Percentiles rank a stretch among this genome's conserved stretches.
These are phyloP conservation scores for Cucumis hystrix DNA, from an alignment of 306 rosid species.

Conservation along the genomic window DNA sequence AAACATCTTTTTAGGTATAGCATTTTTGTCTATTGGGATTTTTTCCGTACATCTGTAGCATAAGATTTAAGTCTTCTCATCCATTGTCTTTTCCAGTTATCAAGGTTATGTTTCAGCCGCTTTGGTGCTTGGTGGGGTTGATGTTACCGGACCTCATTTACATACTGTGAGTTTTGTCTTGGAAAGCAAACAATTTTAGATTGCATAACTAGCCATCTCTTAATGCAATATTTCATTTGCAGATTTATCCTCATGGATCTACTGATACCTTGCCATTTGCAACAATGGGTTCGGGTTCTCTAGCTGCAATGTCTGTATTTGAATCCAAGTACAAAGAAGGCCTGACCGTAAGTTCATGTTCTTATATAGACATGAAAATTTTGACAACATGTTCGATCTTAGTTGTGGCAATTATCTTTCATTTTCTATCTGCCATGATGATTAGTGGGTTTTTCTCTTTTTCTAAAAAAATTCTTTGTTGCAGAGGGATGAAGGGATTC, in stretches of 20 bases:
- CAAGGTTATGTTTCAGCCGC: slow-evolving; percentile 84
- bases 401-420: not conserved
- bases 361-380: not conserved
- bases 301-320: slow-evolving; percentile 46
- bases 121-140: slow-evolving; percentile 96
- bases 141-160: slow-evolving; percentile 84
- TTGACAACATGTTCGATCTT: not conserved
- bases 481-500: slow-evolving; percentile 75
- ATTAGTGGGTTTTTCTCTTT: too few relatives aligned
- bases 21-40: not conserved
- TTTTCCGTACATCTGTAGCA: not conserved
- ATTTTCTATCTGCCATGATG: not conserved
- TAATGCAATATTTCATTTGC: slow-evolving; percentile 3
- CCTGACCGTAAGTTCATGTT: slow-evolving; percentile 30
- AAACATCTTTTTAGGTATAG: slow-evolving; percentile 42
- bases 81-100: slow-evolving; percentile 34
- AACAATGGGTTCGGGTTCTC: slow-evolving; percentile 57
- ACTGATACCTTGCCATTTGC: slow-evolving; percentile 59
- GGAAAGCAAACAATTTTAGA: slow-evolving; percentile 1
- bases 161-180: slow-evolving; percentile 56
- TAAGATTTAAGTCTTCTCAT: not conserved
- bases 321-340: slow-evolving; percentile 68
- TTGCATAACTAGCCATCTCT: slow-evolving; percentile 7
- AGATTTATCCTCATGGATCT: slow-evolving; percentile 91
- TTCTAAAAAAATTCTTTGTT: not conserved